phyloP scores from a whole-genome alignment of 495 filamentous ascomycete species.

The Aspergillus haitiensis region DNA sequence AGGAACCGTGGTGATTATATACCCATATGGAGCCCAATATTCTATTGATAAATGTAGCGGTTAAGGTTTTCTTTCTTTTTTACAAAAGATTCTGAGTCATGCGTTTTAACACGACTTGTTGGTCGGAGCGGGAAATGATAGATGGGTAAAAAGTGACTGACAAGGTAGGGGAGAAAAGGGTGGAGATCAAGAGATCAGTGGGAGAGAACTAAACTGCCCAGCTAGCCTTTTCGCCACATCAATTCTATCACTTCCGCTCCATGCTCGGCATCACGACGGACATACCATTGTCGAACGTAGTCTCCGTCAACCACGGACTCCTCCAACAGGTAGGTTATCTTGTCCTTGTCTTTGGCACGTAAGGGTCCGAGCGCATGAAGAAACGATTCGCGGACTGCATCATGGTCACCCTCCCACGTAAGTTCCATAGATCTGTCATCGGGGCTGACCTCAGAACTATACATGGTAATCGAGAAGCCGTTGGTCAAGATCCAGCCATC shows the following conservation, averaged over 20 bases:
- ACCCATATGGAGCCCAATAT: conserved; percentile 7
- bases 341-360: conserved; percentile 40
- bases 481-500: conserved; percentile 60
- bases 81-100: too few relatives aligned
- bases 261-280: conserved; percentile 34
- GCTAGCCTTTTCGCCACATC: conserved; percentile 40
- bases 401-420: conserved; percentile 48
- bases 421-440: conserved; percentile 44
- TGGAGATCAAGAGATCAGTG: background rate
- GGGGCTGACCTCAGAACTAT: conserved; percentile 39
- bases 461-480: conserved; percentile 55
- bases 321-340: conserved; percentile 36
- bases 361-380: conserved; percentile 47
- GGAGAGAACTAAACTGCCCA: conserved; percentile 2
- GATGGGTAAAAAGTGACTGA: background rate
- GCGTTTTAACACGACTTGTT: background rate
- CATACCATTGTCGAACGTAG: conserved; percentile 43
- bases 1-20: conserved; percentile 24
- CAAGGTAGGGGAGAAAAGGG: conserved; percentile 2
- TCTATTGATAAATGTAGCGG: conserved; percentile 11
- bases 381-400: conserved; percentile 40
- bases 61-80: background rate
- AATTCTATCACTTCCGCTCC: conserved; percentile 45
- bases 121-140: background rate
- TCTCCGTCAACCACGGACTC: conserved; percentile 36